Conservation (phyloP, 192 early-diverging fungal species). For the Entomortierella parvispora region DNA sequence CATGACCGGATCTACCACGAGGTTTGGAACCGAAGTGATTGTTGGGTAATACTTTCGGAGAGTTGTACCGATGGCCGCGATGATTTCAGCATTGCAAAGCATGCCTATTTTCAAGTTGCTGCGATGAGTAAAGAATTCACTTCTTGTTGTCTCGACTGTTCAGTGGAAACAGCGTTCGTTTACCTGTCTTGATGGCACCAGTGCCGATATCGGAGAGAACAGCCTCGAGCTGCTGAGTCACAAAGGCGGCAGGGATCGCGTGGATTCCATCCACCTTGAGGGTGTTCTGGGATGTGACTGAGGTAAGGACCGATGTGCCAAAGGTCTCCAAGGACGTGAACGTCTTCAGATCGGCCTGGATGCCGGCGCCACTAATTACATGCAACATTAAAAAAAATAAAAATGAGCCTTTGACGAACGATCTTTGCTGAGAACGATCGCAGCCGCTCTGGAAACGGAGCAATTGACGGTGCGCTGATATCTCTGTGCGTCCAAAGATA, state of each 20-base stretch:
- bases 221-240: conserved; percentile 72
- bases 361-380: conserved; percentile 67
- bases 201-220: conserved; percentile 83
- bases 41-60: conserved; percentile 52
- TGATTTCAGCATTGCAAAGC: conserved; percentile 73
- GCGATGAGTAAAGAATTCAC: background rate
- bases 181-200: conserved; percentile 78
- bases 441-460: too few relatives aligned
- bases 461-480: too few relatives aligned
- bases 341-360: conserved; percentile 93
- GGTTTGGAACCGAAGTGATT: conserved; percentile 13
- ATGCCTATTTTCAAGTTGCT: conserved; percentile 58
- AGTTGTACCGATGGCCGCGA: conserved; percentile 63
- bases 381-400: background rate
- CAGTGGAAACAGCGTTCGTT: background rate
- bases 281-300: conserved; percentile 90
- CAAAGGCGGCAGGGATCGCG: conserved; percentile 68
- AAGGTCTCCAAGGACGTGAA: conserved; percentile 78
- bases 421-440: too few relatives aligned
- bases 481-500: too few relatives aligned
- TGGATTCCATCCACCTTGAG: conserved; percentile 77
- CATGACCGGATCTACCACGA: conserved; percentile 92
- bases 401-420: background rate
- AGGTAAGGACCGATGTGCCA: conserved; percentile 80
- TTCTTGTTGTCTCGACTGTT: background rate